A percentile compares a stretch with the other conserved stretches of the same genome.
phyloP scores from a whole-genome alignment of 495 filamentous ascomycete genomes.

The Penicillium steckii region DNA sequence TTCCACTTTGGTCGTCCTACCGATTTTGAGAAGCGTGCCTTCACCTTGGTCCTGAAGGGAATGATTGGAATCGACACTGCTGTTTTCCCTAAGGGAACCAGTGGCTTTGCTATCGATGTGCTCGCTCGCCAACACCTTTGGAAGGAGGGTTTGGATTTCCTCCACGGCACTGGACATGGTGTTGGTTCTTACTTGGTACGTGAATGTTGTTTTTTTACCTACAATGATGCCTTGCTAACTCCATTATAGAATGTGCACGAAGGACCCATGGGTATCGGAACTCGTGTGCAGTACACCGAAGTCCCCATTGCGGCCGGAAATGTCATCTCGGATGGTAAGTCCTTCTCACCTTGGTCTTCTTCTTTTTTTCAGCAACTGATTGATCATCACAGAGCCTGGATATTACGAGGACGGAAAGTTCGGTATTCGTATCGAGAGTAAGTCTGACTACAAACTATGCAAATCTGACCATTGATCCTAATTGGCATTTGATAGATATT shows the following conservation, averaged over 20 bases:
- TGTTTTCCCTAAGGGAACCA: slow-evolving; percentile 93
- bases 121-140: slow-evolving; percentile 91
- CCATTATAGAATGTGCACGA: slow-evolving; percentile 86
- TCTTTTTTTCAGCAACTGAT: slow-evolving; percentile 9
- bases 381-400: slow-evolving; percentile 68
- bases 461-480: neutral
- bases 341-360: neutral
- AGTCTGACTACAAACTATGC: slow-evolving; percentile 14
- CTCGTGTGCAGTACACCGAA: slow-evolving; percentile 85
- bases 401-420: slow-evolving; percentile 98
- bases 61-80: slow-evolving; percentile 85
- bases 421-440: slow-evolving; percentile 97
- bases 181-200: slow-evolving; percentile 80
- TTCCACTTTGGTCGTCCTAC: slow-evolving; percentile 88
- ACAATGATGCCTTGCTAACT: slow-evolving; percentile 9
- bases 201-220: neutral
- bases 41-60: slow-evolving; percentile 96
- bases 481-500: slow-evolving; percentile 48
- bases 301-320: slow-evolving; percentile 88
- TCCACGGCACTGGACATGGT: slow-evolving; percentile 96
- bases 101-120: slow-evolving; percentile 85
- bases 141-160: slow-evolving; percentile 89
- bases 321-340: slow-evolving; percentile 76
- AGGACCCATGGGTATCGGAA: slow-evolving; percentile 95
- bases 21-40: slow-evolving; percentile 82